A percentile compares a stretch with the other conserved stretches of the same genome.
These are phyloP conservation scores for Sphagnum fallax DNA, from an alignment of 228 moss, liverwort and hornwort species.

Conservation along the genomic window DNA sequence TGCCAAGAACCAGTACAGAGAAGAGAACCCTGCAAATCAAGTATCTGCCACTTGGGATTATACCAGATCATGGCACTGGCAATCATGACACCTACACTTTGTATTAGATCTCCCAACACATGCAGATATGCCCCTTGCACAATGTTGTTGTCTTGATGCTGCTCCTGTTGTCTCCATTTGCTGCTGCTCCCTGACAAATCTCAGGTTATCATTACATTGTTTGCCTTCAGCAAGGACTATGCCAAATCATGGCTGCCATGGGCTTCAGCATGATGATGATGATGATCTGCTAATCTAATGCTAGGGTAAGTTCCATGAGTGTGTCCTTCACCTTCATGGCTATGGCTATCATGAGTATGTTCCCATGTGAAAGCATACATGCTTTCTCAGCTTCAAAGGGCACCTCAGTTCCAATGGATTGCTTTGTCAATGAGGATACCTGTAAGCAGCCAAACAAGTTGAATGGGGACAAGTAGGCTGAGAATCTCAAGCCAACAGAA, in stretches of 20 bases:
- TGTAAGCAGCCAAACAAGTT: slow-evolving; percentile 76
- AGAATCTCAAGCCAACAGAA: slow-evolving; percentile 69
- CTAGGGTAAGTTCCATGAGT: slow-evolving; percentile 9
- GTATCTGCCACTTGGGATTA: slow-evolving; percentile 59
- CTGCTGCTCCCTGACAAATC: slow-evolving; percentile 13
- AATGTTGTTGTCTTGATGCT: slow-evolving; percentile 49
- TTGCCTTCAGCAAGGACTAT: slow-evolving; percentile 35
- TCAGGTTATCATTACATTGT: slow-evolving; percentile 10
- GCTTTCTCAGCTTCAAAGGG: no score
- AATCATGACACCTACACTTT: slow-evolving; percentile 90
- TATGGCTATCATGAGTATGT: slow-evolving; percentile 4
- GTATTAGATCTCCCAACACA: slow-evolving; percentile 80
- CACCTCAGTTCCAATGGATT: slow-evolving; percentile 3
- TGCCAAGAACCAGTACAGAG: slow-evolving; percentile 64
- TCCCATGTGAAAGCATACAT: not conserved
- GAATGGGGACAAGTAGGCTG: slow-evolving; percentile 65
- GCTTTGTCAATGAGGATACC: slow-evolving; percentile 75
- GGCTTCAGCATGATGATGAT: slow-evolving; percentile 5
- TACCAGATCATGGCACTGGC: slow-evolving; percentile 88
- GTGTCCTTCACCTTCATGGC: slow-evolving; percentile 17
- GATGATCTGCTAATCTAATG: not conserved
- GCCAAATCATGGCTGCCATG: not conserved
- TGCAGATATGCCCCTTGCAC: slow-evolving; percentile 87
- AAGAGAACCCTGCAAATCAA: slow-evolving; percentile 79
- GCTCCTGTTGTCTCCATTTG: slow-evolving; percentile 11